Base-by-base conservation (phyloP, 441 rosid genomes). In the Pelargonium cotyledonis region DNA sequence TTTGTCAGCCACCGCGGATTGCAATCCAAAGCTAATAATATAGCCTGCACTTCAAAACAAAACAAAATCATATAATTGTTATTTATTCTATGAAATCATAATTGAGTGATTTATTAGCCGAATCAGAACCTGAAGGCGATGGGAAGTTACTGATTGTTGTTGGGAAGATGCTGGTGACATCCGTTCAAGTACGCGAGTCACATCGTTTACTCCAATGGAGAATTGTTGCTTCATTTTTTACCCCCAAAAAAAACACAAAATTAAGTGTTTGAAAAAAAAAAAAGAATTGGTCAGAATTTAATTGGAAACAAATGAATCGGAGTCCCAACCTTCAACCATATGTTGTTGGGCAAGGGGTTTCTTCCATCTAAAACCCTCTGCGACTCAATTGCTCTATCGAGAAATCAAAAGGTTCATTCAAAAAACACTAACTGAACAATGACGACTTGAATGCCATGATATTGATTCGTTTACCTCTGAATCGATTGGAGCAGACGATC, bases 171-270 rank as follows among this genome's bases (percentile, higher is more conserved):
- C 46, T 1, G 85, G 78, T n/a, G 80, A 63, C 97, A 92, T 91
- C 61, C 92, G 77, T 76, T 95, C 97, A 14, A 92, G 91, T 73
- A 74, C 79, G 46, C 97, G 96, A 1, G 97, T 90, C 18, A 92
- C 98, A 58, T 95, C 99, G 70, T 95, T 95, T 68, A 92, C 88
- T 70, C 98, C 97, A 73, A 95, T 79, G 4, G 98, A 86, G 66
- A 95, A 84, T 85, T 88, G 93, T 88, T 86, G 93, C 99, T 92
- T 65, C 19, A 35, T 43, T 19, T 18, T 11, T 21, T 21, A 21
- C 40, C 7, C 26, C 63, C 46, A 65, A 47, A 41, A 31, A 65
- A 58, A 21, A 2, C 16, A 9, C 10, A 26, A 23, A 6, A 18
- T 21, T 9, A 62, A 63, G 5, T 44, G 14, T 11, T 18, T 21